Base-by-base conservation (phyloP, 805 yeast genomes). In the Cyberlindnera americana region DNA sequence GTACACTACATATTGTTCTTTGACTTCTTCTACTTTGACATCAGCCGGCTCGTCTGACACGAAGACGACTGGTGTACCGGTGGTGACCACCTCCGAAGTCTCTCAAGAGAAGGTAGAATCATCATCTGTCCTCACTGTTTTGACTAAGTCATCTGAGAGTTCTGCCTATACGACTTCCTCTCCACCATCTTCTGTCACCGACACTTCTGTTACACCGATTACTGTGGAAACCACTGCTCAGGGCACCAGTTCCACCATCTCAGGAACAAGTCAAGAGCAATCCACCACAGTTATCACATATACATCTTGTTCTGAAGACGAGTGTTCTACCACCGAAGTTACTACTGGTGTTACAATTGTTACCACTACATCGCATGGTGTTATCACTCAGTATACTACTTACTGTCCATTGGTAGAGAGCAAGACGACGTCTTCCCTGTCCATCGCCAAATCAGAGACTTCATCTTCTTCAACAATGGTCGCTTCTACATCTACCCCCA, bases 331-430 rank as follows among this genome's bases (percentile, higher is more conserved):
- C 4, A 48, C 53, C 1, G 27, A 42, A n/a, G 38, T 54, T 2
- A 31, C 47, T 3, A 54, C 56, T 6, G 29, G 46, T 24, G 48
- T 53, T 6, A 35, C 54, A 6, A 52, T 61, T 30, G 62, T 64
- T 22, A 66, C 70, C 23, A 57, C 56, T 29, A 62, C 67, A 29
- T 51, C 53, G 18, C 38, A 53, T 51, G 66, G 65, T 44, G 58
- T 39, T 15, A 48, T 50, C n/a, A 52, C 56, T 19, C 43, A 40
- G 38, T 49, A 41, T 29, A 55, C 58, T 5, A 57, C 59, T 7
- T 49, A 41, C 33, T 52, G 59, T 38, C 56, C 56, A 24, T 30
- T 52, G 23, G n/a, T n/a, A n/a, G n/a, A n/a, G n/a, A n/a, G 11
- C 24, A 11, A 22, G 11, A 22, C 24, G 11, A 11, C 28, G 13